Conservation (phyloP, 345 rosid genomes). For the Kandelia obovata region DNA sequence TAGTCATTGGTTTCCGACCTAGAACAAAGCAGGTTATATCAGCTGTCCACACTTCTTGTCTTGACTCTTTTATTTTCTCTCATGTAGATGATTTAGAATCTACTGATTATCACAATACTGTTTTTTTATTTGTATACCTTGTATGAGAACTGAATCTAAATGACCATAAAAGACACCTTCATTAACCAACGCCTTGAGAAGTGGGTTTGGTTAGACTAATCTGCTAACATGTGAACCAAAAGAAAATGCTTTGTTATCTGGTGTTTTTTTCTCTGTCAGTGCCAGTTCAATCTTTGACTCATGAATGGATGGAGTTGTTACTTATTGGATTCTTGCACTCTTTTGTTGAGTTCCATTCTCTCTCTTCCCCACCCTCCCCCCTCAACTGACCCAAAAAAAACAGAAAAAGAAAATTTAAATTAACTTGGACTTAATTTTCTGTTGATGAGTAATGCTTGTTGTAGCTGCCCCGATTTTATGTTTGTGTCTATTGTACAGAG, state of each 20-base stretch:
- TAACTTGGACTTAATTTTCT: no score
- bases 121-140: no score
- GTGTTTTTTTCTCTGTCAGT: background rate
- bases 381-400: no score
- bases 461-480: background rate
- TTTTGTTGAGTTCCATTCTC: background rate
- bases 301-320: background rate
- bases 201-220: background rate
- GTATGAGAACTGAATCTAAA: no score
- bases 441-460: no score
- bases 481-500: constrained; percentile 45
- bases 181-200: no score
- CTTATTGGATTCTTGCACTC: background rate
- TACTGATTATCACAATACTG: no score
- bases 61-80: constrained; percentile 4
- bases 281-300: background rate
- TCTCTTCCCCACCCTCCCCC: background rate
- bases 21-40: constrained; percentile 70
- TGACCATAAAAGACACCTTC: no score
- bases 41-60: constrained; percentile 6
- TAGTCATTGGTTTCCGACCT: constrained; percentile 92
- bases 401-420: no score
- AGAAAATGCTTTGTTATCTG: no score
- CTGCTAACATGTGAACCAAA: background rate
- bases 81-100: background rate